Conservation (phyloP, 2,329 filamentous ascomycete genomes). For the Ascochyta lentis region DNA sequence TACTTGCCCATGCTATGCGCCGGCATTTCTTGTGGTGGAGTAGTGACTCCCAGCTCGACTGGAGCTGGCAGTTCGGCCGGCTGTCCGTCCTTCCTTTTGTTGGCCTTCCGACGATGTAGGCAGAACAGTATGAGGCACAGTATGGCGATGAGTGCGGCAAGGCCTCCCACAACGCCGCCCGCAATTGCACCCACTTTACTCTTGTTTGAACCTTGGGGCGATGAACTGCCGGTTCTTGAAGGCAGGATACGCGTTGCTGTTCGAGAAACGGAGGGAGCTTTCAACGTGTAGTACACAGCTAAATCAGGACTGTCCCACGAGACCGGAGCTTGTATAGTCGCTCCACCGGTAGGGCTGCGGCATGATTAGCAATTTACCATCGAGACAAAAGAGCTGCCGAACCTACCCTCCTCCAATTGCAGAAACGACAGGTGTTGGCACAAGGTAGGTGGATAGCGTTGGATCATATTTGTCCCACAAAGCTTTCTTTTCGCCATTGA, state of each 20-base stretch:
- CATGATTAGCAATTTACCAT: conserved; percentile 27
- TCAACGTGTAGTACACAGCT: conserved; percentile 60
- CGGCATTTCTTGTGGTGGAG: conserved; percentile 39
- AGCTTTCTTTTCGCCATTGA: conserved; percentile 55
- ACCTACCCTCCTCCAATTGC: conserved; percentile 54
- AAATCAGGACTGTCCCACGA: conserved; percentile 62
- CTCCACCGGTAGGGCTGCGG: conserved; percentile 57
- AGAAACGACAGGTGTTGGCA: conserved; percentile 59
- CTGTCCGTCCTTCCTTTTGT: conserved; percentile 19
- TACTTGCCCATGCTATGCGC: conserved; percentile 36
- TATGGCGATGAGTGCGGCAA: conserved; percentile 41
- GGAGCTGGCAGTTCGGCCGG: conserved; percentile 31
- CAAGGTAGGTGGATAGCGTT: conserved; percentile 60
- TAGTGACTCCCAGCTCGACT: conserved; percentile 41
- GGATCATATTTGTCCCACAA: conserved; percentile 61
- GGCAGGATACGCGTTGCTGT: conserved; percentile 58
- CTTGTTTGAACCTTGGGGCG: conserved; percentile 21
- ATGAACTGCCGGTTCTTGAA: conserved; percentile 29
- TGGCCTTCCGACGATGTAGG: conserved; percentile 44
- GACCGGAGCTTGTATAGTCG: conserved; percentile 60
- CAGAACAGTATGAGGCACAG: conserved; percentile 46
- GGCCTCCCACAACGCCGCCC: conserved; percentile 51
- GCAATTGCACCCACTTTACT: conserved; percentile 48
- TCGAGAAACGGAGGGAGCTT: conserved; percentile 55
- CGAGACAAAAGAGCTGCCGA: background rate